phyloP scores from a whole-genome alignment of 225 moss, liverwort and hornwort genomes.

The Sphagnum tenellum region DNA sequence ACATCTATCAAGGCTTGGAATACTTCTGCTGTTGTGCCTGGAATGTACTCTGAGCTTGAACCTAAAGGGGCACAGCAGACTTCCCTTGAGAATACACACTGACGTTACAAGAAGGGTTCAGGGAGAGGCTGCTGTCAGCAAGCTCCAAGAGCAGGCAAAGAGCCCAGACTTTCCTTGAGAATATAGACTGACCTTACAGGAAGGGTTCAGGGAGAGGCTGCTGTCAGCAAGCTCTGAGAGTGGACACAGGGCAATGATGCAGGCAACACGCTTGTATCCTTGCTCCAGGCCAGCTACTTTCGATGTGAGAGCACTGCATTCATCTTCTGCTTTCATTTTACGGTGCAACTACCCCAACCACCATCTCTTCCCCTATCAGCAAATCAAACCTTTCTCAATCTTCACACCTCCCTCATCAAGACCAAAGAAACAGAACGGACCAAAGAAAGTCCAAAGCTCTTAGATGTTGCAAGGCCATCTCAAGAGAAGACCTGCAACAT shows the following conservation, averaged over 20 bases:
- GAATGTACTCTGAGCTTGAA: no score
- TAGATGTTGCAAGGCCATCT: not conserved
- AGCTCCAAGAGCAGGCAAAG: slow-evolving; percentile 24
- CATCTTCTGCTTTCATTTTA: slow-evolving; percentile 57
- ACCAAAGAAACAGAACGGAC: not conserved
- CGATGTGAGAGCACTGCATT: slow-evolving; percentile 36
- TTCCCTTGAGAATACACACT: not conserved
- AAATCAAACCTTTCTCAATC: slow-evolving; percentile 8
- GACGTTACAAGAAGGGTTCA: slow-evolving; percentile 1
- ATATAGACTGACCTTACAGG: slow-evolving; percentile 30
- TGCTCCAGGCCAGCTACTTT: slow-evolving; percentile 56
- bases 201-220: slow-evolving; percentile 25
- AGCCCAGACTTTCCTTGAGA: slow-evolving; percentile 5
- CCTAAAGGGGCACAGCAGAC: not conserved
- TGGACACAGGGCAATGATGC: slow-evolving; percentile 38
- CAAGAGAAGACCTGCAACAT: not conserved
- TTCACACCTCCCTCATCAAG: not conserved
- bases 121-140: slow-evolving; percentile 16
- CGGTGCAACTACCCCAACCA: slow-evolving; percentile 37
- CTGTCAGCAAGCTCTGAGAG: slow-evolving; percentile 18
- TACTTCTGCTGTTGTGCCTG: no score
- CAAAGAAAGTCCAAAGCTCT: not conserved
- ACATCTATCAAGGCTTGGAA: not conserved
- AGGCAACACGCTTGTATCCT: slow-evolving; percentile 48
- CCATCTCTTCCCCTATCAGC: slow-evolving; percentile 6